Percentiles rank a stretch among this genome's conserved stretches.
Evolutionary conservation across 208 protist species (phyloP).

Genomic region (Acanthamoeba sp.): DNA sequence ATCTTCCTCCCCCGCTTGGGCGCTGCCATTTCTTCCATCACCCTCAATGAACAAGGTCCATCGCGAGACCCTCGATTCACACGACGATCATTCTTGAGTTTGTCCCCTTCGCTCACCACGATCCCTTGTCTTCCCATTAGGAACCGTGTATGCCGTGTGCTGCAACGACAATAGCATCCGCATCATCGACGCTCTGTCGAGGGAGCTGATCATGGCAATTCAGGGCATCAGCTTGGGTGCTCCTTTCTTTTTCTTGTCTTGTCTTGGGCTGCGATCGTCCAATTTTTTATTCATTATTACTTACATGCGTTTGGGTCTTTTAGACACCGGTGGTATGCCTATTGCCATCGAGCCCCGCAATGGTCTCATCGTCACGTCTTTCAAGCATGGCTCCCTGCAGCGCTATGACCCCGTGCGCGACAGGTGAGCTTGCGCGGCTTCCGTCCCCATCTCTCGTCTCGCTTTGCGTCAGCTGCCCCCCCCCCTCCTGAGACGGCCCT

Average conservation of each 20-base stretch:
- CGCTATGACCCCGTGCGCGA: constrained; percentile 23
- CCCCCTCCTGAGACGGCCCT: no score
- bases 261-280: neutral
- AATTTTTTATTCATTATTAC: neutral
- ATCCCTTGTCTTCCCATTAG: neutral
- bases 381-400: neutral
- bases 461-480: no score
- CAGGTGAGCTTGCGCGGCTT: neutral
- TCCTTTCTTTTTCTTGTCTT: neutral
- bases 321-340: neutral
- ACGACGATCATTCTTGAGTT: neutral
- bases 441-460: no score
- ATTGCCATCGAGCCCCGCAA: constrained; percentile 14
- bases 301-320: no score
- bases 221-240: constrained; percentile 16
- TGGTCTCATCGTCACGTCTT: neutral
- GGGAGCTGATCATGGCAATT: neutral
- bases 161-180: constrained; percentile 50
- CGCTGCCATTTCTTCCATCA: constrained; percentile 21
- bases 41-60: constrained; percentile 17
- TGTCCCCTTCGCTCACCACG: no score
- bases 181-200: constrained; percentile 39
- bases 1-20: constrained; percentile 73
- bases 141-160: constrained; percentile 42
- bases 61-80: neutral